A percentile compares a stretch with the other conserved stretches of the same genome.
Conservation (phyloP, 2,329 filamentous ascomycete genomes). For the Stemphylium lycopersici region DNA sequence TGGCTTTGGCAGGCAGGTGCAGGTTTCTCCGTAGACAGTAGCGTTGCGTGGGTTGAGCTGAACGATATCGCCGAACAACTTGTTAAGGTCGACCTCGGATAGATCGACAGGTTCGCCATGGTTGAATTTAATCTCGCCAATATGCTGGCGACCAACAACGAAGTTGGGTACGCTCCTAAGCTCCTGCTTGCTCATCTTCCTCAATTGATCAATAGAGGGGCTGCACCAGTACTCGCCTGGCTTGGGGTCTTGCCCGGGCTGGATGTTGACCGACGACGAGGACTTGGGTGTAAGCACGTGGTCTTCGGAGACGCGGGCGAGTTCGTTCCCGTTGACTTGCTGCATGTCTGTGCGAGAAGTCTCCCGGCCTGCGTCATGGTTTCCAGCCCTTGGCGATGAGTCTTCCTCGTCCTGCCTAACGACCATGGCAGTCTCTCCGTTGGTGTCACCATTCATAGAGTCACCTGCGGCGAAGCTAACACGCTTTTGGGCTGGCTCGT, state of each 20-base stretch:
- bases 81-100: constrained; percentile 76
- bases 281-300: constrained; percentile 52
- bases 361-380: constrained; percentile 46
- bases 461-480: constrained; percentile 83
- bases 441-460: constrained; percentile 50
- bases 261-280: constrained; percentile 37
- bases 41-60: constrained; percentile 77
- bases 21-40: constrained; percentile 76
- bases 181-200: constrained; percentile 79
- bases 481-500: constrained; percentile 65
- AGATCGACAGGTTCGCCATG: constrained; percentile 69
- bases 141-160: constrained; percentile 79
- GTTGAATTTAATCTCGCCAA: constrained; percentile 81
- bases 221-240: constrained; percentile 87
- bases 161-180: constrained; percentile 76
- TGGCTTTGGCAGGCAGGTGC: constrained; percentile 68
- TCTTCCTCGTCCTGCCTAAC: constrained; percentile 56
- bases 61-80: constrained; percentile 79
- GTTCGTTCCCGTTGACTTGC: constrained; percentile 74
- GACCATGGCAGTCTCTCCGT: constrained; percentile 58
- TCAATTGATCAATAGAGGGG: constrained; percentile 75
- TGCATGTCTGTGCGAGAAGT: constrained; percentile 68
- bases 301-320: constrained; percentile 80
- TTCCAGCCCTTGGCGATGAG: constrained; percentile 60
- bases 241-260: constrained; percentile 55